These are phyloP conservation scores for Aspergillus tubingensis DNA, from an alignment of 2,329 filamentous ascomycete species.

Conservation along the genomic window DNA sequence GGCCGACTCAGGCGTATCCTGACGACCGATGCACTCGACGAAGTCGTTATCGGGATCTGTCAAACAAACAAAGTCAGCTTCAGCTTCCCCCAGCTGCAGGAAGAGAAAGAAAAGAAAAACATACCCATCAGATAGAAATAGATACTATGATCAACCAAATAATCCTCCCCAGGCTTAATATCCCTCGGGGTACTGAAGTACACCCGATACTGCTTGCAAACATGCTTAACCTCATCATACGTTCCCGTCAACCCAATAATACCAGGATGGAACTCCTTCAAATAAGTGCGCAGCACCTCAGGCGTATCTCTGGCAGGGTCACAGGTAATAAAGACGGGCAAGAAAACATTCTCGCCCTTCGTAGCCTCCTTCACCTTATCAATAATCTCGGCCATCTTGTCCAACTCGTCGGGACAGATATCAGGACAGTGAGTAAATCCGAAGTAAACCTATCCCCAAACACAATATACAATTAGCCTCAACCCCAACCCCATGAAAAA, in stretches of 20 bases:
- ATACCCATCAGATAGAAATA: constrained; percentile 97
- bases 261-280: constrained; percentile 83
- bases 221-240: constrained; percentile 88
- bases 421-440: constrained; percentile 98
- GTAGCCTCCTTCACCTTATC: constrained; percentile 60
- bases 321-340: constrained; percentile 91
- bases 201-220: constrained; percentile 94
- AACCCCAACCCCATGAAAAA: neutral
- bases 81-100: no score
- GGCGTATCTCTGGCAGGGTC: constrained; percentile 91
- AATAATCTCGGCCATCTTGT: constrained; percentile 98
- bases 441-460: constrained; percentile 75
- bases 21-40: constrained; percentile 91
- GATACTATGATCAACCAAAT: constrained; percentile 97
- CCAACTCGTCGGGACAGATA: constrained; percentile 97
- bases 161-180: constrained; percentile 91
- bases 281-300: constrained; percentile 77
- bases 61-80: constrained; percentile 9
- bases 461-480: constrained; percentile 6
- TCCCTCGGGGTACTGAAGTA: constrained; percentile 93
- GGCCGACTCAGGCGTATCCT: constrained; percentile 86
- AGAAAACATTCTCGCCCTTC: constrained; percentile 52
- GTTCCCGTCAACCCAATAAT: constrained; percentile 89
- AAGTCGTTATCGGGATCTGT: constrained; percentile 93
- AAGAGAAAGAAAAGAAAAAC: constrained; percentile 29